phyloP scores from a whole-genome alignment of 2,329 filamentous ascomycete species.

The Colletotrichum shisoi region DNA sequence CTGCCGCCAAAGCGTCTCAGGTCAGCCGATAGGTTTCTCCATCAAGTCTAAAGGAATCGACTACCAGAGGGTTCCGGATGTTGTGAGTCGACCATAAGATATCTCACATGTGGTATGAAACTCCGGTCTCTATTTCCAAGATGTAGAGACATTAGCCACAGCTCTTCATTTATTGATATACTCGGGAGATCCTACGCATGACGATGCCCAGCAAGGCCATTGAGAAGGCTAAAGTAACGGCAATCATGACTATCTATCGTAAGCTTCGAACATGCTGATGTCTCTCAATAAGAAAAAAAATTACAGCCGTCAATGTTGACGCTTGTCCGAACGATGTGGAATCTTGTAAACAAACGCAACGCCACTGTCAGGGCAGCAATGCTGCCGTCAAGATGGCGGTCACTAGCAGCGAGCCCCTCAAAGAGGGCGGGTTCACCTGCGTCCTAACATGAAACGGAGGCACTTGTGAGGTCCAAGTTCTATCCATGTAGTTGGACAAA shows the following conservation, averaged over 20 bases:
- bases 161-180: neutral
- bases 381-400: slow-evolving; percentile 42
- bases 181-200: slow-evolving; percentile 38
- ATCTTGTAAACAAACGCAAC: slow-evolving; percentile 45
- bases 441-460: slow-evolving; percentile 43
- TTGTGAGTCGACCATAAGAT: slow-evolving; percentile 29
- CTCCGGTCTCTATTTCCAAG: slow-evolving; percentile 44
- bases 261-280: neutral
- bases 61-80: slow-evolving; percentile 2
- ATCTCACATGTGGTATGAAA: slow-evolving; percentile 45
- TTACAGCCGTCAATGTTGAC: slow-evolving; percentile 46
- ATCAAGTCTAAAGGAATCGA: neutral
- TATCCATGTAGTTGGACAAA: neutral
- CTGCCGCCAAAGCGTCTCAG: neutral
- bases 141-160: too few species aligned
- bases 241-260: slow-evolving; percentile 37
- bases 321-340: slow-evolving; percentile 43
- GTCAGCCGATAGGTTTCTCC: neutral
- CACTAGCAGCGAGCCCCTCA: slow-evolving; percentile 41
- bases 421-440: slow-evolving; percentile 34
- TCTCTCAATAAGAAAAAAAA: slow-evolving; percentile 8
- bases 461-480: slow-evolving; percentile 7
- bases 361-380: slow-evolving; percentile 42
- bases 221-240: slow-evolving; percentile 42
- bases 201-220: slow-evolving; percentile 42